Conservation (phyloP, 2,329 filamentous ascomycete species). For the Leptographium procerum region DNA sequence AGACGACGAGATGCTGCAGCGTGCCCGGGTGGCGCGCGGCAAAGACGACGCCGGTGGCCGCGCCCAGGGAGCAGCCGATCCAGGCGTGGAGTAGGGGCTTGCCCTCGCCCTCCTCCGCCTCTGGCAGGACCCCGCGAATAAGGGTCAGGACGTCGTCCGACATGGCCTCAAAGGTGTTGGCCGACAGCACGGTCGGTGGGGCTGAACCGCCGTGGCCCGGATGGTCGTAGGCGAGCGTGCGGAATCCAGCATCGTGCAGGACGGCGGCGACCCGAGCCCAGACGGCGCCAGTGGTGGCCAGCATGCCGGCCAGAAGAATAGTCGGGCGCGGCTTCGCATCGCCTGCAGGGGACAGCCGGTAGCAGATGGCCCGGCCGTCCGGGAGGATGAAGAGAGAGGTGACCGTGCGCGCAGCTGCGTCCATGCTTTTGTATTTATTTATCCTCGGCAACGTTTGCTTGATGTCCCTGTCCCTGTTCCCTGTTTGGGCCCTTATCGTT, state of each 20-base stretch:
- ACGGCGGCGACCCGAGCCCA: conserved; percentile 28
- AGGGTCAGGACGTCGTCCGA: conserved; percentile 25
- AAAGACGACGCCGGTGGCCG: conserved; percentile 27
- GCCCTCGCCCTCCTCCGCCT: background rate
- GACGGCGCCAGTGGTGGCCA: conserved; percentile 22
- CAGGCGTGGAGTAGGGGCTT: conserved; percentile 21
- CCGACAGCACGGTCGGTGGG: conserved; percentile 19
- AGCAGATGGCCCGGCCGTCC: conserved; percentile 6
- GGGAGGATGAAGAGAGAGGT: background rate
- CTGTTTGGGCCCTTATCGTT: too few relatives aligned
- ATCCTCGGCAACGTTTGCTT: too few relatives aligned
- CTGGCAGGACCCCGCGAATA: conserved; percentile 18
- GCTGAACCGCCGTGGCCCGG: conserved; percentile 30
- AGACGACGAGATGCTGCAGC: conserved; percentile 26
- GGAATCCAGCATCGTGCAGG: conserved; percentile 24
- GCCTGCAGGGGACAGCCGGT: conserved; percentile 1
- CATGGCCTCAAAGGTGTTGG: conserved; percentile 27
- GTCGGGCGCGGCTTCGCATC: conserved; percentile 15
- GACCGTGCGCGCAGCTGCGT: background rate
- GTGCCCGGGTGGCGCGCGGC: conserved; percentile 25
- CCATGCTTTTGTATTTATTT: background rate
- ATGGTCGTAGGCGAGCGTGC: conserved; percentile 29
- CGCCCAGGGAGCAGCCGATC: conserved; percentile 35
- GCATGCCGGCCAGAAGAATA: conserved; percentile 28
- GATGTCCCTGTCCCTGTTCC: too few relatives aligned